Evolutionary conservation across 176 grass and related monocot genomes (phyloP).

Genomic region (Oropetium thomaeum): DNA sequence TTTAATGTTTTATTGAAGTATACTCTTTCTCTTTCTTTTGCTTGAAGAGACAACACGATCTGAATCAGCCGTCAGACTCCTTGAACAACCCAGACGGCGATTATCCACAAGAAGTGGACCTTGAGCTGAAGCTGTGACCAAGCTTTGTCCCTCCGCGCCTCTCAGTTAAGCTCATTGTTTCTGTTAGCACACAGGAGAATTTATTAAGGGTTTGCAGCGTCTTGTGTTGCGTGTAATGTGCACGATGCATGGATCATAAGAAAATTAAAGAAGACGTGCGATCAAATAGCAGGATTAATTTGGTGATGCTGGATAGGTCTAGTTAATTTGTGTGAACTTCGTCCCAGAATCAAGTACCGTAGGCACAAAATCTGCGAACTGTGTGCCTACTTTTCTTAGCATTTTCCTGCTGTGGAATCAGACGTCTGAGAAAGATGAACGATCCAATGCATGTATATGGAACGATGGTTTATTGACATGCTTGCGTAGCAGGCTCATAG

Average conservation of each 20-base stretch:
- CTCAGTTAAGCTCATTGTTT: constrained; percentile 1
- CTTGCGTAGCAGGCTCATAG: neutral
- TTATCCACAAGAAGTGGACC: constrained; percentile 43
- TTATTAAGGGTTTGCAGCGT: constrained; percentile 5
- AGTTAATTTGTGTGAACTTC: constrained; percentile 22
- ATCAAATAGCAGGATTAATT: neutral
- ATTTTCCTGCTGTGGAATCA: neutral
- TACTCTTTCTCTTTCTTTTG: neutral
- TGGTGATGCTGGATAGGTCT: constrained; percentile 10
- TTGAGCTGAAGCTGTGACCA: constrained; percentile 53
- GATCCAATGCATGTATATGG: neutral
- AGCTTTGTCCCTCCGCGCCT: neutral
- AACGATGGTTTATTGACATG: neutral
- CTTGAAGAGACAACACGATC: constrained; percentile 17
- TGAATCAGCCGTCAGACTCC: constrained; percentile 19
- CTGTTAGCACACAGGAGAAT: neutral
- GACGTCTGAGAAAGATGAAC: neutral
- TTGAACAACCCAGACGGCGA: constrained; percentile 13
- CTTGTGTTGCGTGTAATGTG: constrained; percentile 10
- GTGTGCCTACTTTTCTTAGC: neutral
- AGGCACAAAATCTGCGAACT: neutral
- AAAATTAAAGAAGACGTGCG: neutral
- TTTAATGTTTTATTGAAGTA: neutral
- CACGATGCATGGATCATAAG: constrained; percentile 4
- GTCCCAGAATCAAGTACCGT: too few relatives aligned